These are phyloP conservation scores for Viridothelium virens DNA, from an alignment of 495 filamentous ascomycete species.

Conservation along the genomic window DNA sequence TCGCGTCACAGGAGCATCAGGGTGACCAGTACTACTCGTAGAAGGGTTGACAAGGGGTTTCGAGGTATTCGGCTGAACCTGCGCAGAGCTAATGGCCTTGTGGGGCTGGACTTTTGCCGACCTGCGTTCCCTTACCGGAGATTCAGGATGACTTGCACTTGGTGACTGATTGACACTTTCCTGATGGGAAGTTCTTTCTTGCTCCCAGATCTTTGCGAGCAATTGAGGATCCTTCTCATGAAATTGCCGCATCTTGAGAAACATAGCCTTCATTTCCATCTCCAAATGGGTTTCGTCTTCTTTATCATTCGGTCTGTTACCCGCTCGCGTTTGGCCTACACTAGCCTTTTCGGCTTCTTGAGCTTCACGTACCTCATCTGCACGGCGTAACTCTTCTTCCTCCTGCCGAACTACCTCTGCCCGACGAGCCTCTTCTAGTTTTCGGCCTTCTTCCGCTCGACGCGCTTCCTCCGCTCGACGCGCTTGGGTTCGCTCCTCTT, in stretches of 20 bases:
- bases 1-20: neutral
- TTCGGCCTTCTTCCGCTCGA: slow-evolving; percentile 12
- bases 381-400: slow-evolving; percentile 16
- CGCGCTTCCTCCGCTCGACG: slow-evolving; percentile 17
- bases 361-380: slow-evolving; percentile 14
- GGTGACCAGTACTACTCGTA: neutral
- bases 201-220: slow-evolving; percentile 36
- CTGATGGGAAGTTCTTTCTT: slow-evolving; percentile 29
- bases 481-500: slow-evolving; percentile 26
- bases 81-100: neutral
- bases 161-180: neutral
- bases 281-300: slow-evolving; percentile 14
- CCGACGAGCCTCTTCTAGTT: slow-evolving; percentile 9
- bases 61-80: slow-evolving; percentile 2
- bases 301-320: neutral
- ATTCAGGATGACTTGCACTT: neutral
- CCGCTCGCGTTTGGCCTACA: neutral
- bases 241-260: slow-evolving; percentile 37
- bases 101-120: neutral
- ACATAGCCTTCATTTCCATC: slow-evolving; percentile 32
- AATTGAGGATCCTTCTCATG: slow-evolving; percentile 35
- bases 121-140: neutral
- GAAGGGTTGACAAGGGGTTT: neutral
- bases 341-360: slow-evolving; percentile 18
- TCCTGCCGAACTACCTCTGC: slow-evolving; percentile 13